Evolutionary conservation across 495 filamentous ascomycete species (phyloP), one percentile per base, ranked within the genome.

Genomic region (Eremomyces bilateralis): DNA sequence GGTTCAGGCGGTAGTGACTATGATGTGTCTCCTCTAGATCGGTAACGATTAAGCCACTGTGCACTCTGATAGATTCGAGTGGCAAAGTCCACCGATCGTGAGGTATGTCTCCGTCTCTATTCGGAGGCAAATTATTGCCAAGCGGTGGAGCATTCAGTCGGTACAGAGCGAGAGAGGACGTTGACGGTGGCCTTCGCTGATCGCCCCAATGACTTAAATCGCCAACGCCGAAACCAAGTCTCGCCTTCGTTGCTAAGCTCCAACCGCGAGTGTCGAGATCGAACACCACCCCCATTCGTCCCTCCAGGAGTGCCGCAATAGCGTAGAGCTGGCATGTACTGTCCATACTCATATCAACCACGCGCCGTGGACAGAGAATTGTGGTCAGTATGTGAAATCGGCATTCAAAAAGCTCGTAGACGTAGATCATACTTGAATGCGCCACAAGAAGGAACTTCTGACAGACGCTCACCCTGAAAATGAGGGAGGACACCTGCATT

Each of bases 301-400:
- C 69, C 22, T 64, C 59, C 8, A 80, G 44, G 13, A 80, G 54
- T 24, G 67, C 66, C 19, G 71, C 76, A 36, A 80, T 48, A 11
- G 67, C 61, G 30, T 70, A 63, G 36, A 57, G 59, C 5, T 63
- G 40, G 4, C 53, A 59, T 16, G 61, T 67, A 2, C 69, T 69
- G 48, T 80, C 73, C 56, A 81, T 71, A 31, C 65, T 65, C 24
- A 73, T 63, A 8, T 69, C 63, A 3, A 79, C 38, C 4, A 77
- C 64, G 21, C 63, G 54, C 16, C 54, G 46, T 20, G 70, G 71
- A 42, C 74, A 80, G 18, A 59, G 43, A n/a, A 79, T 61, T 13
- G 55, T 60, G 3, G 63, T 60, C 15, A 75, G 41, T 3, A 59
- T 58, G 1, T 48, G 39, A 8, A 76, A 33, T 37, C 51, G 40